These are phyloP conservation scores for Hypericum perforatum DNA, from an alignment of 345 rosid species.

Conservation along the genomic window DNA sequence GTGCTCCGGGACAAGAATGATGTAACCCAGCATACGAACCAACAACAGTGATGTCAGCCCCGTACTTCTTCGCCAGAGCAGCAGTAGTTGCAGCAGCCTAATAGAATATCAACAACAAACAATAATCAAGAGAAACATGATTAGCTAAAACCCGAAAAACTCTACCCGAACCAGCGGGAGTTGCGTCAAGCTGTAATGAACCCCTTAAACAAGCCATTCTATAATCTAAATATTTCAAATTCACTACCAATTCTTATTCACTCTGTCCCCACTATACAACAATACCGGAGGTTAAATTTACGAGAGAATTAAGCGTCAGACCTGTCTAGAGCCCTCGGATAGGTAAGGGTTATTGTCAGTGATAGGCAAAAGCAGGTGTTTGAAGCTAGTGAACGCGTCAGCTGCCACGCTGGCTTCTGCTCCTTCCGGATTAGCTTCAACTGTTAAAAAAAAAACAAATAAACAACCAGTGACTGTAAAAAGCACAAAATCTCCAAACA, in stretches of 20 bases:
- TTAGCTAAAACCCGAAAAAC: neutral
- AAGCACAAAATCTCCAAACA: too few relatives aligned
- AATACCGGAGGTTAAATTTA: neutral
- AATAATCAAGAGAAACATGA: neutral
- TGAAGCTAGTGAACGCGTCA: slow-evolving; percentile 49
- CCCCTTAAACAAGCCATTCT: neutral
- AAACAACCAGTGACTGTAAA: slow-evolving; percentile 2
- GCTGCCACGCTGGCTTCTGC: slow-evolving; percentile 39
- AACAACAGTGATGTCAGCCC: slow-evolving; percentile 90
- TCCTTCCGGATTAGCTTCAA: slow-evolving; percentile 48
- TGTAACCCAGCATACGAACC: slow-evolving; percentile 30
- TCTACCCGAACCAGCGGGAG: neutral
- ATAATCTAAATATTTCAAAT: too few relatives aligned
- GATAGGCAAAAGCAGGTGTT: slow-evolving; percentile 76
- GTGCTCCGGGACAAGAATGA: neutral
- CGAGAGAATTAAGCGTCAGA: slow-evolving; percentile 11
- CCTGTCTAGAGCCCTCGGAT: slow-evolving; percentile 92
- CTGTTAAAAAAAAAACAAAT: slow-evolving; percentile 17
- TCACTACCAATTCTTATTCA: too few relatives aligned
- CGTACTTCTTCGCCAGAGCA: slow-evolving; percentile 80
- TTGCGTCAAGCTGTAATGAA: neutral
- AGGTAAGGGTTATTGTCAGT: slow-evolving; percentile 77
- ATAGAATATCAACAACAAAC: slow-evolving; percentile 5
- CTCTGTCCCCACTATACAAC: neutral
- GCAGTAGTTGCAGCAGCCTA: slow-evolving; percentile 87